Conservation (phyloP, 2,329 filamentous ascomycete genomes). For the Neonectria hederae region DNA sequence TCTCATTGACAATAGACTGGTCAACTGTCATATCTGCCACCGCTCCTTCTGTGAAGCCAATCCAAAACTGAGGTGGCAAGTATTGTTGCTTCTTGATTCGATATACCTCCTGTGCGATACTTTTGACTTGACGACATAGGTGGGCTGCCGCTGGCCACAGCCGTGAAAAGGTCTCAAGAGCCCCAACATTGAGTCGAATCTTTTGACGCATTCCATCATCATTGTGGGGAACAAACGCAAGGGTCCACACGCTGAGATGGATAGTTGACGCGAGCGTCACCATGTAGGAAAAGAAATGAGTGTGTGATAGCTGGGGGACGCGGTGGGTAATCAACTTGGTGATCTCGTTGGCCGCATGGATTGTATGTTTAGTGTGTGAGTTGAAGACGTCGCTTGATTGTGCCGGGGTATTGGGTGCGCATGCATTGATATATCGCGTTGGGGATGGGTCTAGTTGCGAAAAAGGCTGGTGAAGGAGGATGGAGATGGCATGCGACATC, state of each 20-base stretch:
- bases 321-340: conserved; percentile 78
- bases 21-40: background rate
- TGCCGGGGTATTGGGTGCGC: conserved; percentile 68
- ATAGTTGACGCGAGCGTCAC: conserved; percentile 81
- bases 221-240: conserved; percentile 67
- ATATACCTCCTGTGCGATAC: conserved; percentile 79
- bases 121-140: conserved; percentile 77
- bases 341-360: conserved; percentile 80
- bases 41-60: background rate
- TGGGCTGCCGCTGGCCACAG: conserved; percentile 78
- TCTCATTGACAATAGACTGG: background rate
- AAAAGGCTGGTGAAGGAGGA: conserved; percentile 81
- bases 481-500: conserved; percentile 72
- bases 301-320: conserved; percentile 75
- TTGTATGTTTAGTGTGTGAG: conserved; percentile 81
- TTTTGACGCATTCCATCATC: conserved; percentile 76
- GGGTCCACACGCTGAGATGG: conserved; percentile 80
- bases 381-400: conserved; percentile 63
- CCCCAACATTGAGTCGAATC: conserved; percentile 81
- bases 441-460: conserved; percentile 76
- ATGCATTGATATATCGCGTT: conserved; percentile 69
- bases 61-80: background rate
- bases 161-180: conserved; percentile 71
- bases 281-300: conserved; percentile 84
- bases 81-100: conserved; percentile 64